These are phyloP conservation scores for Teunomyces lycoperdinae DNA, from an alignment of 805 yeast genomes.

Conservation along the genomic window DNA sequence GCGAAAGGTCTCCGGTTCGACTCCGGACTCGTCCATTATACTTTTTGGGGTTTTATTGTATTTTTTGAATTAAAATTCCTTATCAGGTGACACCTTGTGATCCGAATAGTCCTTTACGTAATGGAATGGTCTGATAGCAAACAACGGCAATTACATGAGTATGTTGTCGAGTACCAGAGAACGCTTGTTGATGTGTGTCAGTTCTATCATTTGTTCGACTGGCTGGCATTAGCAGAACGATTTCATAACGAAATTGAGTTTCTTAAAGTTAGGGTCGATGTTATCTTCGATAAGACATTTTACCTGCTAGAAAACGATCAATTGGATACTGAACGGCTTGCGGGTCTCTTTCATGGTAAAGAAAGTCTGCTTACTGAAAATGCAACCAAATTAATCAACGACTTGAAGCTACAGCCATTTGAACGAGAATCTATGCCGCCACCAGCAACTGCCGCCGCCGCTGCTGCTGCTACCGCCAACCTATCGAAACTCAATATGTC, in stretches of 20 bases:
- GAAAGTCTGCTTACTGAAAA: background rate
- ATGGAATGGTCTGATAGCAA: slow-evolving; percentile 17
- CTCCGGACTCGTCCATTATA: slow-evolving; percentile 39
- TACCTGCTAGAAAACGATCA: background rate
- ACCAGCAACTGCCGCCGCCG: background rate
- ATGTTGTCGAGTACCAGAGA: slow-evolving; percentile 9
- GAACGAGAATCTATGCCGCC: background rate
- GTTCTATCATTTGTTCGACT: slow-evolving; percentile 18
- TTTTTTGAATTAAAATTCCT: background rate
- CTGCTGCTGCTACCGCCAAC: background rate
- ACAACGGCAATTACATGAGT: slow-evolving; percentile 12
- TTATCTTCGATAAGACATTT: slow-evolving; percentile 15
- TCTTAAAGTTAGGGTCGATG: slow-evolving; percentile 20
- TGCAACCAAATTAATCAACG: background rate
- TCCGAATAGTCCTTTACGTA: background rate
- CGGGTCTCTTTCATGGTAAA: background rate
- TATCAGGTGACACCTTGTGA: background rate
- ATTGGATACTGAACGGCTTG: background rate
- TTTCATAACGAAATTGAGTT: slow-evolving; percentile 15
- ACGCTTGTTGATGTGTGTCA: slow-evolving; percentile 9
- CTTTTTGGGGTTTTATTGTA: slow-evolving; percentile 10
- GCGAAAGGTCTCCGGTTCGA: slow-evolving; percentile 50
- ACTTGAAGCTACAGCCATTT: background rate
- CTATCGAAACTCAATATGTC: background rate
- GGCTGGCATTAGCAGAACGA: slow-evolving; percentile 12